Evolutionary conservation across 176 grass and related monocot genomes (phyloP), one percentile per base, ranked within the genome.

Genomic region (Oryza punctata): DNA sequence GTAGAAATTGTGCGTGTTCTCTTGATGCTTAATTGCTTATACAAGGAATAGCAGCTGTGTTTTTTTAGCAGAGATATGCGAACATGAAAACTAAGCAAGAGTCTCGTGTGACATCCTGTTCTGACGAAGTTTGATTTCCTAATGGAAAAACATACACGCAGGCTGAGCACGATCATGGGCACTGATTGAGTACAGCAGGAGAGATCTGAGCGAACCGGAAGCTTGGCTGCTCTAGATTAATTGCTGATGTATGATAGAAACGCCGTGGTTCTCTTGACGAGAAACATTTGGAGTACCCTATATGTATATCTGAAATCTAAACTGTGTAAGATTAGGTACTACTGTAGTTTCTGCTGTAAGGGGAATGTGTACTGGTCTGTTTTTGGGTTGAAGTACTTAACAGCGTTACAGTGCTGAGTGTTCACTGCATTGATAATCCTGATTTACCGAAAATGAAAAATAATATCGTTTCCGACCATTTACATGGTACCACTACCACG

Each of bases 131-230:
- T n/a, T 49, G n/a, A 38, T 6, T 57, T 38, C 0, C 32, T 44
- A 50, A 35, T 25, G 7, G 12, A 60, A 10, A 24, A 19, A 59
- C 3, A 12, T 43, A 43, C 41, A 4, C 19, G 68, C 52, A 82
- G 80, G 37, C 25, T 32, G 69, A 64, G 80, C 69, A 82, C 25
- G 37, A 46, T 8, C 52, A 46, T 82, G 35, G 2, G 11, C 16
- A 23, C 37, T 46, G 50, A 80, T 23, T 24, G 12, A 12, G 24
- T 1, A 23, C 9, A 38, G 18, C 30, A 69, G 10, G 8, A 10
- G 29, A 14, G 33, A 64, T 44, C 68, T 12, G 50, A 81, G 21
- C 9, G 78, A 40, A 57, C n/a, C 57, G 7, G 23, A 24, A 30
- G 38, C 7, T 49, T 49, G n/a, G 3, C 25, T 40, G 21, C 2